Evolutionary conservation across 345 rosid species (phyloP), one percentile per base, ranked within the genome.

Genomic region (Erodium maritimum): DNA sequence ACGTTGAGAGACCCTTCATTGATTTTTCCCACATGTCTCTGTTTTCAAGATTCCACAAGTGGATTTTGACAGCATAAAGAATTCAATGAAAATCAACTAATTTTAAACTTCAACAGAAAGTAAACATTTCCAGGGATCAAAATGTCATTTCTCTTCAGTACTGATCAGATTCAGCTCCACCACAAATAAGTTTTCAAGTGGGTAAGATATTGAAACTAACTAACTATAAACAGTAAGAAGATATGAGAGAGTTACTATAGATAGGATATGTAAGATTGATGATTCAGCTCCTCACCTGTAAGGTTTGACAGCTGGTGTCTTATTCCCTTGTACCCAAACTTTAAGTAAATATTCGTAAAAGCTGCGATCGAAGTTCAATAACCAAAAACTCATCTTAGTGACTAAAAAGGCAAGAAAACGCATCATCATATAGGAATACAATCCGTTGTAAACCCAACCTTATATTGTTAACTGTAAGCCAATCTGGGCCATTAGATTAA

Each of bases 11-110:
- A 69, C 99, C 99, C 68, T 85, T 87, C 97, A 94, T 94, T 69
- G 99, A 94, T 71, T 69, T 85, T 75, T 94, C 99, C 99, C 99
- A 94, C 97, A 90, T 90, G 34, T 90, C 95, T 75, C 97, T 94
- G 84, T 50, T 50, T 50, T 23, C 68, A 74, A 60, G 55, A 54
- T 64, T 55, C 33, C 62, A 63, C 24, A 50, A 65, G 17, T 24
- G 33, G 57, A 33, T 17, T 55, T 54, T 19, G 24, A 58, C 46
- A 33, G 23, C 23, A 56, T 20, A 46, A 59, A 55, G 56, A 64
- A 65, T 19, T 54, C 55, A 21, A 56, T 5, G 33, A 61, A 54
- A 52, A 54, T 0, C 5, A 21, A 19, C 14, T 20, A 16, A 54
- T 21, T n/a, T n/a, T n/a, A n/a, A n/a, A n/a, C n/a, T n/a, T n/a